phyloP scores from a whole-genome alignment of 1,284 basidiomycete species.

The Sanguinoderma infundibulare region DNA sequence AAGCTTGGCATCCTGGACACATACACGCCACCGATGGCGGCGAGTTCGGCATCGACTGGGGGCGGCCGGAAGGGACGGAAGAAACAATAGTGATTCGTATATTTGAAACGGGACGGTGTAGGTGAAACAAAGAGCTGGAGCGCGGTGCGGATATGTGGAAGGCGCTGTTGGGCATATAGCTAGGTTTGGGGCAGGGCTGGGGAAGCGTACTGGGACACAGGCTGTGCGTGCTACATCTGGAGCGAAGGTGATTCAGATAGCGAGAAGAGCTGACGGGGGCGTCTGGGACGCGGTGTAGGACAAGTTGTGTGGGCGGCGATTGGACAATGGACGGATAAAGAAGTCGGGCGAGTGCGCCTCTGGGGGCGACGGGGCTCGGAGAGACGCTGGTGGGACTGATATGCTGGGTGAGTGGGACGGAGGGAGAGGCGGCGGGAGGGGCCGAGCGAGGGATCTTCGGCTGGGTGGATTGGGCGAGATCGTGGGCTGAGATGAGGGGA shows the following conservation, averaged over 20 bases:
- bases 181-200: slow-evolving; percentile 17
- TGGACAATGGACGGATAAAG: slow-evolving; percentile 13
- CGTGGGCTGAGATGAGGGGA: slow-evolving; percentile 30
- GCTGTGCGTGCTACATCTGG: slow-evolving; percentile 1
- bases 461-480: slow-evolving; percentile 28
- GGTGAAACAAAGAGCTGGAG: not conserved
- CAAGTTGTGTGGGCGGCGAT: slow-evolving; percentile 1
- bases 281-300: slow-evolving; percentile 1
- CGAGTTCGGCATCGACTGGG: slow-evolving; percentile 12
- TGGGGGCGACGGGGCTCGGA: not conserved
- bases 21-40: slow-evolving; percentile 21
- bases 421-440: slow-evolving; percentile 19
- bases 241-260: slow-evolving; percentile 1
- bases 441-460: slow-evolving; percentile 31
- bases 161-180: slow-evolving; percentile 14
- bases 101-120: slow-evolving; percentile 8
- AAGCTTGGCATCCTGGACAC: slow-evolving; percentile 22
- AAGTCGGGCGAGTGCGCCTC: slow-evolving; percentile 1
- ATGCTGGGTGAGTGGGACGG: slow-evolving; percentile 16
- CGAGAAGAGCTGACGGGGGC: slow-evolving; percentile 3
- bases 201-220: slow-evolving; percentile 6
- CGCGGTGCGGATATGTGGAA: slow-evolving; percentile 1
- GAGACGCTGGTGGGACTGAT: slow-evolving; percentile 13
- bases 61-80: slow-evolving; percentile 37
- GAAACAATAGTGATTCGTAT: slow-evolving; percentile 26